These are phyloP conservation scores for Backusella sp. DNA, from an alignment of 192 early-diverging fungal genomes.

Conservation along the genomic window DNA sequence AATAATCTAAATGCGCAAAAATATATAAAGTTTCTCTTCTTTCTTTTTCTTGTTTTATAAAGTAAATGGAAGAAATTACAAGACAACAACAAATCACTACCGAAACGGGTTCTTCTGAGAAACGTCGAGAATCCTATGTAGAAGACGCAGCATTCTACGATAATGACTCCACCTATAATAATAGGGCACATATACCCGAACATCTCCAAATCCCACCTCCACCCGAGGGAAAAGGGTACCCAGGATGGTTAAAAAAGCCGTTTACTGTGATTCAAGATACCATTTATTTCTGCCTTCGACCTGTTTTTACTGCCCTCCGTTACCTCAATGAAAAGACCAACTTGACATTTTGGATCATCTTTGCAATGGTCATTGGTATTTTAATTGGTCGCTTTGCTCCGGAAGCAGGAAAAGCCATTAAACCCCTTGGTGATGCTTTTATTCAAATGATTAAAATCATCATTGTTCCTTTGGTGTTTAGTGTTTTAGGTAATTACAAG, in stretches of 20 bases:
- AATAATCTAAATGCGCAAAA: neutral
- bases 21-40: neutral
- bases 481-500: constrained; percentile 3
- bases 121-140: neutral
- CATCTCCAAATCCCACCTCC: neutral
- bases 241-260: neutral
- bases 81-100: neutral
- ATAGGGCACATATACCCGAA: neutral
- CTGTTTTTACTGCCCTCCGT: neutral
- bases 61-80: neutral
- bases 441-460: constrained; percentile 51
- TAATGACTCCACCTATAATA: neutral
- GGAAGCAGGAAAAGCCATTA: constrained; percentile 39
- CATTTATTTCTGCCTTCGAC: neutral
- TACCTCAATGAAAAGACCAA: constrained; percentile 35
- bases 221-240: neutral
- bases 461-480: constrained; percentile 49
- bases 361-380: constrained; percentile 45
- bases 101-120: neutral
- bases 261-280: neutral
- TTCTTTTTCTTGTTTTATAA: neutral
- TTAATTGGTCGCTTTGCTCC: constrained; percentile 47
- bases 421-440: constrained; percentile 48
- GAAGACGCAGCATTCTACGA: neutral
- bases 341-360: constrained; percentile 51